Base-by-base conservation (phyloP, 352 stramenopile species). In the Phytophthora citrophthora region DNA sequence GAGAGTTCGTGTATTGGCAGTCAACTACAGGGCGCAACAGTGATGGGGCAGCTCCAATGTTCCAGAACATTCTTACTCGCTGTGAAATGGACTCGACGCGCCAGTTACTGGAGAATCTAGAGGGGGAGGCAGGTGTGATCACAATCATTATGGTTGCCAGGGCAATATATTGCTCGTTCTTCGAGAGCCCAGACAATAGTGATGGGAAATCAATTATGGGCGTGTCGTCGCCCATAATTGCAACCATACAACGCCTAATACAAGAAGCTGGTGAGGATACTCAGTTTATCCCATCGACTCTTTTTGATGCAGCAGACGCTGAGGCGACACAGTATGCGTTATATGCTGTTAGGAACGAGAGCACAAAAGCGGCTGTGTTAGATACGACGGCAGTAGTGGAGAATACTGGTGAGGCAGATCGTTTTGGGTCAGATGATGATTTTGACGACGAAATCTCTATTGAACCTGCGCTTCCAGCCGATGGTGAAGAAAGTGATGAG, bases 221-320 rank as follows among this genome's bases (percentile, higher is more conserved):
- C 10, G 54, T 77, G 12, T 80, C 65, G 12, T 38, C 49, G 10
- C 54, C 55, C 23, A 67, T 85, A 8, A 27, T 81, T 11, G 32
- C 40, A 29, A 76, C 85, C 11, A 82, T 88, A 4, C 39, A 70
- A 40, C 20, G 31, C 13, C 15, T 61, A 12, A 63, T 78, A 26
- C 27, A 32, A 20, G 39, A 39, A 16, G 29, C 29, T 13, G 29
- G 2, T 3, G 29, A 34, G 3, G 3, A 10, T 12, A 34, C 29
- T 13, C 11, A 57, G 12, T 16, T 44, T 2, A 53, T 86, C 15
- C 59, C 61, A 1, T 53, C 58, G 3, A 81, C 69, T 4, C 20
- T 88, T 10, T 90, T 88, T 59, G 81, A 88, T 59, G 67, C 78
- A 16, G 78, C 74, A 0, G 79, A 90, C 57, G 80, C 65, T 38